phyloP scores from a whole-genome alignment of 2,329 filamentous ascomycete genomes.

The Neocatenulostroma microsporum region DNA sequence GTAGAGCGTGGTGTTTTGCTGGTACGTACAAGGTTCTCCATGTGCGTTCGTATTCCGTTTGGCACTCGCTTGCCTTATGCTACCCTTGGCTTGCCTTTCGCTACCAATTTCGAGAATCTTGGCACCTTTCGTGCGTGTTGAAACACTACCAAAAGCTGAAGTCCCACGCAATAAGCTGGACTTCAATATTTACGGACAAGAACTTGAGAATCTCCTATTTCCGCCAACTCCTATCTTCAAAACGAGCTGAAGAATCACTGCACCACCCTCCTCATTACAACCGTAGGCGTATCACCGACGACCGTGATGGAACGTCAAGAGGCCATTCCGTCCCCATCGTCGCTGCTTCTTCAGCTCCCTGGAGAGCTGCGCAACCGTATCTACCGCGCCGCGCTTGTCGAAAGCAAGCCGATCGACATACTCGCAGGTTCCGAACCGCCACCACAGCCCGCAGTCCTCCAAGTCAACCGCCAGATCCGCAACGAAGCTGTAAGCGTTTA shows the following conservation, averaged over 20 bases:
- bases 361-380: conserved; percentile 6
- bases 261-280: background rate
- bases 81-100: background rate
- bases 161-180: background rate
- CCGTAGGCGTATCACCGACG: background rate
- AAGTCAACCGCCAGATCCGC: background rate
- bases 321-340: background rate
- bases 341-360: conserved; percentile 2
- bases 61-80: background rate
- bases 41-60: background rate
- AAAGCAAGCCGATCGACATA: background rate
- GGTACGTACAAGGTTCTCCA: background rate
- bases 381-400: too few relatives aligned
- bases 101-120: too few relatives aligned
- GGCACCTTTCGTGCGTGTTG: too few relatives aligned
- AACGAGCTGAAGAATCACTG: background rate
- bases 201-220: background rate
- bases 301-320: background rate
- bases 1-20: background rate
- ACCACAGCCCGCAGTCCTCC: background rate
- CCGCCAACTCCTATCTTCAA: too few relatives aligned
- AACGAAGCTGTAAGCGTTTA: conserved; percentile 2
- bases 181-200: background rate
- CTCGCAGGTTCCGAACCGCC: too few relatives aligned
- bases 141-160: too few relatives aligned